Percentiles rank a stretch among this genome's conserved stretches.
These are phyloP conservation scores for Neurospora sp. DNA, from an alignment of 495 filamentous ascomycete species.

Conservation along the genomic window DNA sequence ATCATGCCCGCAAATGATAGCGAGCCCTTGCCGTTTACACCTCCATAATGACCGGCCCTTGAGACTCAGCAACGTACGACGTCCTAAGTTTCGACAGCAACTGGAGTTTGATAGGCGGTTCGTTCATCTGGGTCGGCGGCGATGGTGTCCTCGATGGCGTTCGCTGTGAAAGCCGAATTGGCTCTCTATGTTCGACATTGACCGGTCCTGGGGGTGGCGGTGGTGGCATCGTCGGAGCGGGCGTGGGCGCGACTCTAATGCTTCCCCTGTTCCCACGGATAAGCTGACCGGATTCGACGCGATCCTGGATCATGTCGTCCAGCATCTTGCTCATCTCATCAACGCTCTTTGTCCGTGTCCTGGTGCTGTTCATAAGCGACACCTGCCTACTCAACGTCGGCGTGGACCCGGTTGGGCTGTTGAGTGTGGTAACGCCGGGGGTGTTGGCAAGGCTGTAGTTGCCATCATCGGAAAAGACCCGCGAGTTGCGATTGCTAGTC, in stretches of 20 bases:
- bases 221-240: slow-evolving; percentile 4
- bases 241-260: slow-evolving; percentile 33
- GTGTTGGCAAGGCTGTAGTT: slow-evolving; percentile 22
- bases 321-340: slow-evolving; percentile 81
- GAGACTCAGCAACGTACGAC: slow-evolving; percentile 13
- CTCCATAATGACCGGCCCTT: background rate
- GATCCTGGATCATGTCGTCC: slow-evolving; percentile 89
- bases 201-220: background rate
- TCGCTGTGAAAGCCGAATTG: background rate
- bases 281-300: slow-evolving; percentile 59
- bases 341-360: slow-evolving; percentile 56
- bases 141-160: background rate
- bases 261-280: slow-evolving; percentile 50
- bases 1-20: background rate
- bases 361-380: slow-evolving; percentile 21
- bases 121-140: background rate
- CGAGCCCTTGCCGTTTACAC: background rate
- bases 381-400: slow-evolving; percentile 25
- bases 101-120: slow-evolving; percentile 27
- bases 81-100: slow-evolving; percentile 24
- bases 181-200: background rate
- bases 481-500: slow-evolving; percentile 35
- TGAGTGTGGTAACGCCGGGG: slow-evolving; percentile 23
- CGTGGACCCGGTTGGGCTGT: slow-evolving; percentile 24
- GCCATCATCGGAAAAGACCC: slow-evolving; percentile 11